Evolutionary conservation across 768 basidiomycete genomes (phyloP), one percentile per base, ranked within the genome.

Genomic region (Cystoderma amianthinum): DNA sequence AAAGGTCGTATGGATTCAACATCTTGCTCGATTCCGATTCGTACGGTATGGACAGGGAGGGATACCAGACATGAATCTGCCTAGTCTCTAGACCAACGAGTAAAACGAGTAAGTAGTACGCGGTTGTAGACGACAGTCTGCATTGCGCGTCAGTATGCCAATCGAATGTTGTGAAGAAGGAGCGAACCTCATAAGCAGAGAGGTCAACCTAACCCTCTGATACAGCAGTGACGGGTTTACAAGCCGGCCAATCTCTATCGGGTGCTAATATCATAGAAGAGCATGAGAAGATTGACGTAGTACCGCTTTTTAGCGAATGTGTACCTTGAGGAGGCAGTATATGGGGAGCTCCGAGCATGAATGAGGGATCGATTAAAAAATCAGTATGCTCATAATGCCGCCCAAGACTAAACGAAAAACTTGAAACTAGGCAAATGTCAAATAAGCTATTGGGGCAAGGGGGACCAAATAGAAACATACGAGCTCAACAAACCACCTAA

Each of bases 101-200:
- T 97, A 96, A 77, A 98, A 98, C 20, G 91, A 96, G n/a, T n/a
- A n/a, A n/a, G 66, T 98, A 99, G 67, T 77, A 95, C 0, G 95
- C 89, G 20, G 95, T 99, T 99, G 80, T 93, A 97, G 47, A 90
- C 74, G 40, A 97, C 95, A 59, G 92, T 58, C 91, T 94, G 55
- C 40, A 11, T 21, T 19, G 40, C 21, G 17, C 20, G 22, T 17
- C n/a, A 35, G 24, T 9, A 37, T 17, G 11, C 41, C 18, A 38
- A 32, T n/a, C n/a, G n/a, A n/a, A 20, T 39, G 3, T 43, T 21
- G 24, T 21, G n/a, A n/a, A n/a, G 30, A 34, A 23, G n/a, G 6
- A 19, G 59, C 74, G 33, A 44, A 85, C 88, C 86, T 88, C 44
- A 86, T 69, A 15, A 95, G 71, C 3, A 91, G 67, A 98, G 98